Conservation (phyloP, 2,329 filamentous ascomycete species). For the Didymella pinodella region DNA sequence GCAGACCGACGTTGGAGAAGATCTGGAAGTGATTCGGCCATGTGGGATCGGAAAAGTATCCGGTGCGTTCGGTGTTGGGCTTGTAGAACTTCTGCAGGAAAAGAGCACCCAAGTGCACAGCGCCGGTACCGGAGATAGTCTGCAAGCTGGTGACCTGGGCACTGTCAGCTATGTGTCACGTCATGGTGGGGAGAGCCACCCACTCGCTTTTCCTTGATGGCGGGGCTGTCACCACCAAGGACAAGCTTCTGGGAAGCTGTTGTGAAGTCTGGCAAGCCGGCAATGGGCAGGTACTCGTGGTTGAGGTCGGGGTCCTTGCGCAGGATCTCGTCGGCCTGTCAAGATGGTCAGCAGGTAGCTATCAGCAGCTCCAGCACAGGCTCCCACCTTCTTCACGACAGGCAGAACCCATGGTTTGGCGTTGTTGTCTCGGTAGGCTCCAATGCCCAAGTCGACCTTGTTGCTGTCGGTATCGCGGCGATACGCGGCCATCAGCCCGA, state of each 20-base stretch:
- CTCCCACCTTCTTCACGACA: constrained; percentile 88
- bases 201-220: constrained; percentile 82
- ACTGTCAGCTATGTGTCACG: constrained; percentile 40
- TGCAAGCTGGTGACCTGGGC: constrained; percentile 75
- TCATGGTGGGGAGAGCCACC: constrained; percentile 32
- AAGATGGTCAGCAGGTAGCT: constrained; percentile 31
- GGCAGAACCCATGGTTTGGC: constrained; percentile 98
- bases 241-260: constrained; percentile 90
- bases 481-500: constrained; percentile 89
- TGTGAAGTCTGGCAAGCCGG: constrained; percentile 85
- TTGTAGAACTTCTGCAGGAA: constrained; percentile 94
- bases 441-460: constrained; percentile 95
- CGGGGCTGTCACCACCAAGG: constrained; percentile 79
- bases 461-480: constrained; percentile 75
- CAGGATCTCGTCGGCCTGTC: constrained; percentile 87
- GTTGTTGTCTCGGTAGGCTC: constrained; percentile 92
- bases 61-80: constrained; percentile 68
- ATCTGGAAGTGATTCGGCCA: constrained; percentile 99
- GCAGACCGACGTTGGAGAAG: constrained; percentile 86
- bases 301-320: constrained; percentile 89
- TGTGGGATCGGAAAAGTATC: constrained; percentile 94
- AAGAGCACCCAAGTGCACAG: constrained; percentile 88
- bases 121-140: constrained; percentile 96
- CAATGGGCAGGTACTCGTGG: constrained; percentile 98
- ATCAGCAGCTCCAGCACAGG: neutral